Evolutionary conservation across 129 eudicot genomes (phyloP).

Genomic region (Helianthus tuberosus): DNA sequence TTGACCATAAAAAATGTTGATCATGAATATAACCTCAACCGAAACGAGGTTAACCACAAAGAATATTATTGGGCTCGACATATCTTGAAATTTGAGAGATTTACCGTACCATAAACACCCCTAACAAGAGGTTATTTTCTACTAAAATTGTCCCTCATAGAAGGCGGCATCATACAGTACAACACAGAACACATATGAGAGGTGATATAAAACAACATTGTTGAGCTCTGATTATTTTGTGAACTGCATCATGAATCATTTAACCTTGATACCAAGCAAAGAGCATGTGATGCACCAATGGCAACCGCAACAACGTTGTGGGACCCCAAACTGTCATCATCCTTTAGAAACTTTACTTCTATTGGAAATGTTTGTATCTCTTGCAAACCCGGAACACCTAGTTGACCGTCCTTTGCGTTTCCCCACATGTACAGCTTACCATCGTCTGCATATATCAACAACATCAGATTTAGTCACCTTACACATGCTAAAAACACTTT

Average conservation of each 20-base stretch:
- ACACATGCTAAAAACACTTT: neutral
- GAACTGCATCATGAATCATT: slow-evolving; percentile 9
- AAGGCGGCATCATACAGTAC: neutral
- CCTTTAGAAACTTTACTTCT: slow-evolving; percentile 76
- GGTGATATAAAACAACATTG: slow-evolving; percentile 10
- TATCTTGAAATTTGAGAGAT: neutral
- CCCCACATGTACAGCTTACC: slow-evolving; percentile 99
- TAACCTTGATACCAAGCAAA: slow-evolving; percentile 76
- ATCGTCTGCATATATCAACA: slow-evolving; percentile 49
- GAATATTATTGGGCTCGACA: neutral
- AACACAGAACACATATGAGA: neutral
- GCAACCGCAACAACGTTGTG: slow-evolving; percentile 72
- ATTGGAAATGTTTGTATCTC: slow-evolving; percentile 78
- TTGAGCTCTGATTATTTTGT: slow-evolving; percentile 1
- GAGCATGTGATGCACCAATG: slow-evolving; percentile 89
- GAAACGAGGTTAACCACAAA: neutral
- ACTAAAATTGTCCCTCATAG: neutral
- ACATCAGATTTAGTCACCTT: neutral
- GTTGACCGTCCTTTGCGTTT: slow-evolving; percentile 72
- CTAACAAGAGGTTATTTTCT: neutral
- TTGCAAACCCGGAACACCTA: slow-evolving; percentile 88
- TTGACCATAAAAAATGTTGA: neutral
- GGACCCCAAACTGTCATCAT: slow-evolving; percentile 69
- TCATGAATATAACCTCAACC: neutral
- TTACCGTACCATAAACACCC: neutral